Base-by-base conservation (phyloP, 257 asterid species). In the Fraxinus anomala region DNA sequence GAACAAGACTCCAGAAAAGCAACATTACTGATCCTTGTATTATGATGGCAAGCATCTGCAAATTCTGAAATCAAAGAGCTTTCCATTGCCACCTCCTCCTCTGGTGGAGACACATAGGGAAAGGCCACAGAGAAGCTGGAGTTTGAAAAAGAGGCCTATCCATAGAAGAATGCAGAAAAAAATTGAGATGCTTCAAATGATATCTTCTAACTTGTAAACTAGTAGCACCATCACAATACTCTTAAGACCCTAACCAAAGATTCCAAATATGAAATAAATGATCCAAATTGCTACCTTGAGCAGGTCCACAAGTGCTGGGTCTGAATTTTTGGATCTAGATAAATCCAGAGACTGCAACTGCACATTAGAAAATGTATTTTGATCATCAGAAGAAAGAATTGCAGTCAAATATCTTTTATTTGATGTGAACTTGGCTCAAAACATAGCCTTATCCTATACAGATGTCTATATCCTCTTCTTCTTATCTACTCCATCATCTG, bases 81-180 rank as follows among this genome's bases (percentile, higher is more conserved):
- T 73, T 90, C 99, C 68, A 92, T 80, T 16, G 97, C 83, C 74
- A 76, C 86, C 44, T 84, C 79, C 76, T 86, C 93, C 79, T 89
- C 93, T 26, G 91, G 89, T 61, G 94, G 85, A 80, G 89, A 87
- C 34, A 93, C 79, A 68, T 90, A 95, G 11, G 99, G 99, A 80
- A 89, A 95, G 66, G 96, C 98, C 79, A 93, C 54, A 61, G 99
- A 95, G 83, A 82, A 89, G 82, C 83, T 93, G 86, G 99, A 89
- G 88, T 86, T 91, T 75, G 84, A 84, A 80, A 88, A 86, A 47
- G 96, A 84, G 78, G 74, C 97, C 99, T 95, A 83, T 44, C 73
- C 86, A 81, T 34, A 76, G 82, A 75, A 74, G 80, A 85, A 77
- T 54, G 76, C 59, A 65, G 21, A 78, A 79, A 54, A 80, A 51